phyloP scores from a whole-genome alignment of 805 yeast species.

The Yarrowia osloensis region DNA sequence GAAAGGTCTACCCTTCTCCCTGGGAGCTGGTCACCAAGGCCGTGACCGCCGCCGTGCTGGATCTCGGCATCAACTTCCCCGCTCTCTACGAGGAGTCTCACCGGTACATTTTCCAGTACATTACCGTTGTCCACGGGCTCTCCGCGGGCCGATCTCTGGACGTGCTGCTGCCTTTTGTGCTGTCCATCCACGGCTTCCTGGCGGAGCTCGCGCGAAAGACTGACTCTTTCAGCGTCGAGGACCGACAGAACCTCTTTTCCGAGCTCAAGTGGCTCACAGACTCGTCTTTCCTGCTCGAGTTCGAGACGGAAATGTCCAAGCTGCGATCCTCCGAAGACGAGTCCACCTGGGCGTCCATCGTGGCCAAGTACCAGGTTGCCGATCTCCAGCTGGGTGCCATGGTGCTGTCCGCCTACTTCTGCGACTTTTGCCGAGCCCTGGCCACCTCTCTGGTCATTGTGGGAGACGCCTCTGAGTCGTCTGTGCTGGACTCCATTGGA shows the following conservation, averaged over 20 bases:
- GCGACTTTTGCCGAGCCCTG: conserved; percentile 33
- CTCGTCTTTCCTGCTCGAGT: conserved; percentile 32
- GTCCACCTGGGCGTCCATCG: conserved; percentile 33
- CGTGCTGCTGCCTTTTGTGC: conserved; percentile 36
- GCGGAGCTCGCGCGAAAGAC: conserved; percentile 39
- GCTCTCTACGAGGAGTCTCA: conserved; percentile 39
- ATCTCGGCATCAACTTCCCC: conserved; percentile 39
- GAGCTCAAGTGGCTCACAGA: conserved; percentile 32
- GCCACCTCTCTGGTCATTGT: conserved; percentile 32
- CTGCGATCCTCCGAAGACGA: conserved; percentile 31
- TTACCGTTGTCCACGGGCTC: conserved; percentile 16
- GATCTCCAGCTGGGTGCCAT: conserved; percentile 36
- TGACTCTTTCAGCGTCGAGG: conserved; percentile 16
- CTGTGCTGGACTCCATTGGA: conserved; percentile 6
- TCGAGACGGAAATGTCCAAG: conserved; percentile 33
- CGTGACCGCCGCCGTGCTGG: conserved; percentile 43
- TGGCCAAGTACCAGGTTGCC: conserved; percentile 29
- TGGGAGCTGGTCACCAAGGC: conserved; percentile 48
- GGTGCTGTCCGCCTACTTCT: conserved; percentile 32
- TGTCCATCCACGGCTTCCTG: conserved; percentile 42
- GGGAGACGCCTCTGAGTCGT: conserved; percentile 9
- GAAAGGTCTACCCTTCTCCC: conserved; percentile 45
- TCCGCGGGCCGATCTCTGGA: conserved; percentile 29
- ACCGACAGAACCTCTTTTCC: conserved; percentile 25
- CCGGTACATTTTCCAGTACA: conserved; percentile 32